Percentiles rank a stretch among this genome's conserved stretches.
Evolutionary conservation across 768 basidiomycete species (phyloP).

Genomic region (Kwoniella dejecticola): DNA sequence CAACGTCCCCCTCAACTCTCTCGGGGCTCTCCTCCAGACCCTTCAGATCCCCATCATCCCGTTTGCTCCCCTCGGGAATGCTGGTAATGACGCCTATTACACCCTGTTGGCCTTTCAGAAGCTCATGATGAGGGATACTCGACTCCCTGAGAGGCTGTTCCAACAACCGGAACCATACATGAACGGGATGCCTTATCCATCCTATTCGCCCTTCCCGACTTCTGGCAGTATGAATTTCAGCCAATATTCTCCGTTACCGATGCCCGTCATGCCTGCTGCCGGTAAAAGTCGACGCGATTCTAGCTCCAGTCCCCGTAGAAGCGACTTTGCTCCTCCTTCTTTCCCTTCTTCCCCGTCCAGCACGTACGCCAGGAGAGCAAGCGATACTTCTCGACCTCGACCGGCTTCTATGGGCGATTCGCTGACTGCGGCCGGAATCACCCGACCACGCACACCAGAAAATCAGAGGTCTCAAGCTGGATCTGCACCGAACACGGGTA

Average conservation of each 20-base stretch:
- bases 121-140: slow-evolving; percentile 51
- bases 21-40: slow-evolving; percentile 40
- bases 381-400: slow-evolving; percentile 17
- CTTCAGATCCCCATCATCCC: slow-evolving; percentile 48
- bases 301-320: background rate
- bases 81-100: slow-evolving; percentile 55
- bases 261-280: slow-evolving; percentile 15
- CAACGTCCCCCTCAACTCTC: slow-evolving; percentile 35
- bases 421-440: background rate
- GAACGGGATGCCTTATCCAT: slow-evolving; percentile 5
- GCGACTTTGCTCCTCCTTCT: background rate
- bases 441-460: background rate
- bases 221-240: slow-evolving; percentile 11
- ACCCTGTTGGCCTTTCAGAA: slow-evolving; percentile 52
- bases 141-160: slow-evolving; percentile 41
- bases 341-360: slow-evolving; percentile 15
- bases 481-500: slow-evolving; percentile 24
- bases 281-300: slow-evolving; percentile 16
- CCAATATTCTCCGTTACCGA: slow-evolving; percentile 14
- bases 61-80: slow-evolving; percentile 50
- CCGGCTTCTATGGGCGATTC: slow-evolving; percentile 27
- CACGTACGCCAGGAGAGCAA: slow-evolving; percentile 1
- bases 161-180: slow-evolving; percentile 21
- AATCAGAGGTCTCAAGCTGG: background rate
- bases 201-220: slow-evolving; percentile 6